Evolutionary conservation across 441 rosid genomes (phyloP).

Genomic region (Gossypium gossypioides): DNA sequence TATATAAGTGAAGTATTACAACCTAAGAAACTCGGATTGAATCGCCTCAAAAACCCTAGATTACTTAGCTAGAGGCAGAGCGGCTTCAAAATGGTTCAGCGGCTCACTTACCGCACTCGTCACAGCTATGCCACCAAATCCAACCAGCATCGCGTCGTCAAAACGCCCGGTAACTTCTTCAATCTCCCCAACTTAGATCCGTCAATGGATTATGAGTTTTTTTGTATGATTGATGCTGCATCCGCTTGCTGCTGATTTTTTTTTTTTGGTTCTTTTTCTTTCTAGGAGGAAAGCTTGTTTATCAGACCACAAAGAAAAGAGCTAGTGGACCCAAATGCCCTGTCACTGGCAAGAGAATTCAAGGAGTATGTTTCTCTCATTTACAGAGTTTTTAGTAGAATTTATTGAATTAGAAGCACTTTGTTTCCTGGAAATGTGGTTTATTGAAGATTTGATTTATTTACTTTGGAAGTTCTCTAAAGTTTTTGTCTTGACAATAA

Average conservation of each 20-base stretch:
- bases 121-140: slow-evolving; percentile 63
- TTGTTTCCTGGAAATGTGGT: not conserved
- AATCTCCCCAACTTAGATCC: not conserved
- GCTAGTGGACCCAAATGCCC: slow-evolving; percentile 20
- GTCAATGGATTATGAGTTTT: slow-evolving; percentile 7
- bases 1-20: not conserved
- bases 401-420: not conserved
- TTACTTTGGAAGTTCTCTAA: not conserved
- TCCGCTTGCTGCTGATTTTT: not conserved
- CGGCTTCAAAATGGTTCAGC: slow-evolving; percentile 37
- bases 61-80: slow-evolving; percentile 5
- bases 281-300: slow-evolving; percentile 17
- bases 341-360: slow-evolving; percentile 20
- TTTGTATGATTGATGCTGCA: not conserved
- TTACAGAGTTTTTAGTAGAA: not conserved
- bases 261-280: not conserved
- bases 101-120: slow-evolving; percentile 47
- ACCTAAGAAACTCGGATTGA: not conserved
- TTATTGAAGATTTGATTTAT: not conserved
- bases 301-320: slow-evolving; percentile 24
- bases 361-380: slow-evolving; percentile 1
- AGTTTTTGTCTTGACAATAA: not conserved
- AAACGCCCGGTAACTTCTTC: slow-evolving; percentile 36
- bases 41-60: slow-evolving; percentile 20
- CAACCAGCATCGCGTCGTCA: slow-evolving; percentile 51